These are phyloP conservation scores for Chernovozyma sophiae-reginae DNA, from an alignment of 1,139 yeast genomes.

Conservation along the genomic window DNA sequence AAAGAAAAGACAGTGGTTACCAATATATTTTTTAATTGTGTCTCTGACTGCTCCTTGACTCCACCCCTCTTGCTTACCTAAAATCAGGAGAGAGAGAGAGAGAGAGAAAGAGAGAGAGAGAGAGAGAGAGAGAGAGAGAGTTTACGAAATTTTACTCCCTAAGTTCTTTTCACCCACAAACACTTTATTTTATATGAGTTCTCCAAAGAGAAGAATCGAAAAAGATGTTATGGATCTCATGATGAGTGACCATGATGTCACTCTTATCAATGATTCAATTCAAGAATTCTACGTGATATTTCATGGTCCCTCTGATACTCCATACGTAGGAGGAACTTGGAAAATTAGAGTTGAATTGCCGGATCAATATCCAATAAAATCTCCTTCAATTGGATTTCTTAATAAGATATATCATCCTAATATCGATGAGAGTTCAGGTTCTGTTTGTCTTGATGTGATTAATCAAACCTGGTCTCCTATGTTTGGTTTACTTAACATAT, in stretches of 20 bases:
- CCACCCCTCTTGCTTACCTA: too few relatives aligned
- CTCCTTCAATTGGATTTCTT: conserved; percentile 92
- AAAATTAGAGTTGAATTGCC: conserved; percentile 90
- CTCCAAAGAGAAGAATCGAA: conserved; percentile 86
- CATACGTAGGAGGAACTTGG: conserved; percentile 91
- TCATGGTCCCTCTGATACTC: conserved; percentile 83
- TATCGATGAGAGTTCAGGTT: conserved; percentile 84
- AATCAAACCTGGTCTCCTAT: conserved; percentile 99
- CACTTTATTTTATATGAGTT: conserved; percentile 48
- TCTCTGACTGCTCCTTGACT: too few relatives aligned
- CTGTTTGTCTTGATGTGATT: conserved; percentile 93
- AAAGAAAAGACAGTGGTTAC: too few relatives aligned
- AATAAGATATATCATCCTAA: conserved; percentile 94
- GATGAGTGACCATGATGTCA: conserved; percentile 93
- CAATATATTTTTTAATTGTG: too few relatives aligned
- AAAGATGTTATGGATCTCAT: conserved; percentile 96
- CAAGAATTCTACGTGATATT: conserved; percentile 88
- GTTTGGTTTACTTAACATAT: conserved; percentile 87
- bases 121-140: conserved; percentile 4
- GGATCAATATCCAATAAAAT: conserved; percentile 90
- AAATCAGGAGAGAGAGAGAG: conserved; percentile 1
- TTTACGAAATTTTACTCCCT: too few relatives aligned
- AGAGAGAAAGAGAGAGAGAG: conserved; percentile 5
- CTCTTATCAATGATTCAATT: conserved; percentile 79
- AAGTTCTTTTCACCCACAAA: too few relatives aligned